Evolutionary conservation across 2,329 filamentous ascomycete species (phyloP).

Genomic region (Stachybotrys elegans): DNA sequence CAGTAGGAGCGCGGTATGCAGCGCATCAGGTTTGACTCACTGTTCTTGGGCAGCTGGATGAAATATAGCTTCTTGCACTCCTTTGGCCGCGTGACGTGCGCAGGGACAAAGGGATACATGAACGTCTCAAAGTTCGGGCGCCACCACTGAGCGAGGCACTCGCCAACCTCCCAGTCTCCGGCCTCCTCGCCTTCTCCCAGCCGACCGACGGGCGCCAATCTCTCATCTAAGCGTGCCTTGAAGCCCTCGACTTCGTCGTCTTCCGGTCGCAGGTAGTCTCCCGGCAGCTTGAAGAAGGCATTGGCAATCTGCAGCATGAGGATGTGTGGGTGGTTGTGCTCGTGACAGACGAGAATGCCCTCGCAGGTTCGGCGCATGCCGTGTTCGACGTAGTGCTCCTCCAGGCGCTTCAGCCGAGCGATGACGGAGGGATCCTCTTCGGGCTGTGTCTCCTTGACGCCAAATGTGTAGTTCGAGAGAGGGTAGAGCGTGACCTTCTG

Average conservation of each 20-base stretch:
- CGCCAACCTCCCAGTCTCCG: slow-evolving; percentile 84
- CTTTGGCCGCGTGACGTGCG: slow-evolving; percentile 93
- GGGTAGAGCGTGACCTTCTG: slow-evolving; percentile 87
- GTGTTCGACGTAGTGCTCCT: slow-evolving; percentile 87
- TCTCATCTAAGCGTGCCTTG: slow-evolving; percentile 86
- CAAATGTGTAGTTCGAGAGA: slow-evolving; percentile 97
- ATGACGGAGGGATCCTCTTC: slow-evolving; percentile 96
- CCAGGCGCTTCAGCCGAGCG: slow-evolving; percentile 85
- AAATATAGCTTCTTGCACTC: slow-evolving; percentile 99
- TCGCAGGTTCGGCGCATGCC: slow-evolving; percentile 98
- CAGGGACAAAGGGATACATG: slow-evolving; percentile 98
- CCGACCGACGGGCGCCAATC: slow-evolving; percentile 85
- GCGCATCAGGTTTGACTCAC: slow-evolving; percentile 44
- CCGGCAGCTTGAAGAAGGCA: slow-evolving; percentile 97
- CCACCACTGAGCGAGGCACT: slow-evolving; percentile 98
- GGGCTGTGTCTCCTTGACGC: slow-evolving; percentile 95
- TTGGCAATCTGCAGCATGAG: slow-evolving; percentile 99
- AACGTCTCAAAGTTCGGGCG: slow-evolving; percentile 98
- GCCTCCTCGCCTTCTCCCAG: slow-evolving; percentile 83
- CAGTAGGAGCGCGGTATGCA: not conserved
- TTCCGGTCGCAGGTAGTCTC: slow-evolving; percentile 84
- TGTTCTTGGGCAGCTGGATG: slow-evolving; percentile 87
- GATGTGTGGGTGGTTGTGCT: slow-evolving; percentile 98
- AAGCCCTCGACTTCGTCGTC: slow-evolving; percentile 95
- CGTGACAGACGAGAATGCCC: slow-evolving; percentile 94